These are phyloP conservation scores for Penicillium sclerotiorum DNA, from an alignment of 2,329 filamentous ascomycete species.

Conservation along the genomic window DNA sequence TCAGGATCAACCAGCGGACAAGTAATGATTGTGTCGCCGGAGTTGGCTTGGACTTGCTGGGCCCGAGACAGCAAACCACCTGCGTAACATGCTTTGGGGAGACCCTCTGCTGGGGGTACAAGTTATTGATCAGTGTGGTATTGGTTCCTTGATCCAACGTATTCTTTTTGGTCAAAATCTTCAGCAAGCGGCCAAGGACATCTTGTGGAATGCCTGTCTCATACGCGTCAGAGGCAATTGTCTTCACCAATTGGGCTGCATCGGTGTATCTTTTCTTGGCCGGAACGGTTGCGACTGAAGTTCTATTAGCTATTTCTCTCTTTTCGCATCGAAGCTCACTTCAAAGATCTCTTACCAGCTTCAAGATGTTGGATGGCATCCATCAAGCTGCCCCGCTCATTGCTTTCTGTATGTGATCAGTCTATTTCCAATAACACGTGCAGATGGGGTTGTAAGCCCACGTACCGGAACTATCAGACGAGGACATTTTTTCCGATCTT, in stretches of 20 bases:
- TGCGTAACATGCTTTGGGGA: constrained; percentile 62
- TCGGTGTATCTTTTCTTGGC: constrained; percentile 67
- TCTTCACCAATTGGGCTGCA: constrained; percentile 67
- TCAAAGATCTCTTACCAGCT: constrained; percentile 31
- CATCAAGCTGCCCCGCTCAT: constrained; percentile 27
- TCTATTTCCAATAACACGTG: neutral
- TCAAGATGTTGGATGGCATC: constrained; percentile 42
- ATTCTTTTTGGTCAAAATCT: constrained; percentile 66
- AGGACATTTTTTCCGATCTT: too few species aligned
- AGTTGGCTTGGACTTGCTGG: constrained; percentile 74
- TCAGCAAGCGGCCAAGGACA: constrained; percentile 64
- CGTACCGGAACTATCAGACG: constrained; percentile 14
- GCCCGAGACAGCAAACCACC: constrained; percentile 73
- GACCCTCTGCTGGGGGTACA: constrained; percentile 74
- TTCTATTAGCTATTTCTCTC: neutral
- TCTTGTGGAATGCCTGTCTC: constrained; percentile 66
- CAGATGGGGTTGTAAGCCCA: too few species aligned
- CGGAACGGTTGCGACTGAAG: constrained; percentile 48
- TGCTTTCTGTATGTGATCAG: constrained; percentile 11
- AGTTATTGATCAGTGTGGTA: constrained; percentile 68
- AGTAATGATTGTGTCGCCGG: constrained; percentile 70
- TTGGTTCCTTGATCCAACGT: constrained; percentile 76
- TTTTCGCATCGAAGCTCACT: neutral
- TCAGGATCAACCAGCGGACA: constrained; percentile 76
- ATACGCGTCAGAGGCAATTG: constrained; percentile 64